Evolutionary conservation across 257 asterid species (phyloP), one percentile per base, ranked within the genome.

Genomic region (Fraxinus excelsior): DNA sequence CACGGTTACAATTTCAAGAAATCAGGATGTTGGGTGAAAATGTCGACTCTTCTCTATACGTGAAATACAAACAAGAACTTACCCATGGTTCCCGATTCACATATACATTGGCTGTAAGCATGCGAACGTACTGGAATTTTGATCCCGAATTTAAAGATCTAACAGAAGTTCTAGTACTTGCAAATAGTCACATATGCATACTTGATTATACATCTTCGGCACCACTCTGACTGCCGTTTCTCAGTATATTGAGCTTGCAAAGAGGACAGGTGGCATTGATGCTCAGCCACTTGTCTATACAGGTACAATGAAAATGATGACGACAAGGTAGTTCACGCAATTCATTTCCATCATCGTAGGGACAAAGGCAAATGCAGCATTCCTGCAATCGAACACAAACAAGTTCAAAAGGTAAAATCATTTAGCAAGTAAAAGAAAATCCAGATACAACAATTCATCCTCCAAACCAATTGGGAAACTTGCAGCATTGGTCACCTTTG

Each of bases 221-320:
- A n/a, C 96, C 91, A 25, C 88, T 84, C 66, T 73, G 96, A 69
- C 74, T 84, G 44, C 95, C 89, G 19, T 77, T 87, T 85, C 93
- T 93, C 75, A 96, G 90, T 79, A 96, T 93, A 71, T 96, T 90
- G 88, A 85, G 87, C 87, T 96, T 96, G 97, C 99, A 96, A 35
- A 96, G 95, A 60, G 99, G 98, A 34, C 99, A 96, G 60, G 96
- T 96, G 37, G 99, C 98, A n/a, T 93, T 93, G 72, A 96, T 88
- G 84, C 84, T 93, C 79, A 96, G 66, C 99, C 99, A 96, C 87
- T 93, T 96, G 85, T 96, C 99, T 70, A 96, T 87, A 91, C 99
- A 96, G 68, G 86, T 82, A 1, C 91, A 70, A 79, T 96, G 99
- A 64, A 96, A 96, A 83, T 96, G 97, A 86, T 96, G 99, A 11